Percentiles rank a stretch among this genome's conserved stretches.
Evolutionary conservation across 2,329 filamentous ascomycete species (phyloP).

Genomic region (Chaetomium sp.): DNA sequence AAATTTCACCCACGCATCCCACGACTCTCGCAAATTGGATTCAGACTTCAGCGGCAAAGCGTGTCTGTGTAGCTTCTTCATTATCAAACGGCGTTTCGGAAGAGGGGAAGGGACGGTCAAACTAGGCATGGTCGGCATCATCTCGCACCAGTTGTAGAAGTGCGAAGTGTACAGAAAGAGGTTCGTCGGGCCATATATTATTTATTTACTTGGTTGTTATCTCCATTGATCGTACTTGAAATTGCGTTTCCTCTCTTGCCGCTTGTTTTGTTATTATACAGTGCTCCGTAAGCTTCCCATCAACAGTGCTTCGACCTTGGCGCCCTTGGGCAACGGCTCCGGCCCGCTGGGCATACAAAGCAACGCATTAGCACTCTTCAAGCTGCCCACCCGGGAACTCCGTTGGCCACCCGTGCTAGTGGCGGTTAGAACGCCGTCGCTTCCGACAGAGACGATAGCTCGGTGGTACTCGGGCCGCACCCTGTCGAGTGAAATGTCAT

Average conservation of each 20-base stretch:
- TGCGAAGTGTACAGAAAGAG: slow-evolving; percentile 18
- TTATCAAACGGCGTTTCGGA: slow-evolving; percentile 21
- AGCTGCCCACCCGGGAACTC: slow-evolving; percentile 82
- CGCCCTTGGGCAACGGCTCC: slow-evolving; percentile 60
- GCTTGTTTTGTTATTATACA: slow-evolving; percentile 7
- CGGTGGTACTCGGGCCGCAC: slow-evolving; percentile 82
- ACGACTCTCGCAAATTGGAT: slow-evolving; percentile 11
- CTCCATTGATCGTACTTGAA: too few relatives aligned
- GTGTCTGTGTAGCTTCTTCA: slow-evolving; percentile 23
- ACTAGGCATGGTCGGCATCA: slow-evolving; percentile 20
- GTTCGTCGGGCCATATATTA: slow-evolving; percentile 14
- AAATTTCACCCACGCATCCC: not conserved
- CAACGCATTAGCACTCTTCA: slow-evolving; percentile 82
- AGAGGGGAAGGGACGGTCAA: slow-evolving; percentile 20
- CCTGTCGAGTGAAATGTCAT: slow-evolving; percentile 69
- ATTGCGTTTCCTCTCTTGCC: too few relatives aligned
- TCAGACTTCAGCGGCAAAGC: slow-evolving; percentile 18
- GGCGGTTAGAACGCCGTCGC: slow-evolving; percentile 64
- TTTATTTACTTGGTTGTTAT: slow-evolving; percentile 1
- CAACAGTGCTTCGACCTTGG: slow-evolving; percentile 68
- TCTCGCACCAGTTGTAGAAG: slow-evolving; percentile 16
- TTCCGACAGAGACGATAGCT: slow-evolving; percentile 60
- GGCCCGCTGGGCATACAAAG: slow-evolving; percentile 65
- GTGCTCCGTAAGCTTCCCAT: slow-evolving; percentile 50
- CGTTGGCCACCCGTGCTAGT: slow-evolving; percentile 83